Base-by-base conservation (phyloP, 2,329 filamentous ascomycete species). In the Stemphylium lycopersici region DNA sequence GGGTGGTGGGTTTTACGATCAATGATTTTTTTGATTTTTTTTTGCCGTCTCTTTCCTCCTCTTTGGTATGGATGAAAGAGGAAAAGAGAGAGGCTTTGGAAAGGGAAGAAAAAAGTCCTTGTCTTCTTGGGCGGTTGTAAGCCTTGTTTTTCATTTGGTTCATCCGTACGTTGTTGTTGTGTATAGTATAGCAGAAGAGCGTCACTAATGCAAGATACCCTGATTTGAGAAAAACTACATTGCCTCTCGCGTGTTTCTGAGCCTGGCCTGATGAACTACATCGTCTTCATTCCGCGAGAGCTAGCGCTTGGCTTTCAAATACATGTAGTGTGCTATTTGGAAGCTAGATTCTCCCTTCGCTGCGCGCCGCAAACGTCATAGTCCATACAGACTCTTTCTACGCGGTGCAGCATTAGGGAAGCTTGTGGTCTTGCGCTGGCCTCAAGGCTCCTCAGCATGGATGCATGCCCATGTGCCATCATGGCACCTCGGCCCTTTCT, bases 1-100 rank as follows among this genome's bases (percentile, higher is more conserved):
- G 45, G 67, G 26, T 11, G 26, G 26, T 29, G 26, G 58, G 2
- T 60, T 59, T 18, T 61, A 57, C 29, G 63, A 64, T 10, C 58
- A 54, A 51, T 48, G 58, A 53, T 63, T 22, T 36, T 34, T 37
- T n/a, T n/a, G n/a, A n/a, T n/a, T n/a, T n/a, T n/a, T n/a, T n/a
- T n/a, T n/a, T n/a, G n/a, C 2, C 11, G 20, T 20, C 44, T 15
- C 40, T 6, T 36, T n/a, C 13, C 16, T 31, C 1, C 8, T 38
- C 29, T 15, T 15, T 44, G 26, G 26, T 29, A 29, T 29, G 11
- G 26, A 29, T 29, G 24, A 29, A 8, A 11, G 26, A 29, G 26
- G 26, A n/a, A n/a, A 26, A 26, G 24, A 29, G 26, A 11, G 26
- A 29, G 26, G 26, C 7, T 29, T 29, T 11, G 26, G 11, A 29